Base-by-base conservation (phyloP, 2,329 filamentous ascomycete genomes). In the Clarireedia homoeocarpa region DNA sequence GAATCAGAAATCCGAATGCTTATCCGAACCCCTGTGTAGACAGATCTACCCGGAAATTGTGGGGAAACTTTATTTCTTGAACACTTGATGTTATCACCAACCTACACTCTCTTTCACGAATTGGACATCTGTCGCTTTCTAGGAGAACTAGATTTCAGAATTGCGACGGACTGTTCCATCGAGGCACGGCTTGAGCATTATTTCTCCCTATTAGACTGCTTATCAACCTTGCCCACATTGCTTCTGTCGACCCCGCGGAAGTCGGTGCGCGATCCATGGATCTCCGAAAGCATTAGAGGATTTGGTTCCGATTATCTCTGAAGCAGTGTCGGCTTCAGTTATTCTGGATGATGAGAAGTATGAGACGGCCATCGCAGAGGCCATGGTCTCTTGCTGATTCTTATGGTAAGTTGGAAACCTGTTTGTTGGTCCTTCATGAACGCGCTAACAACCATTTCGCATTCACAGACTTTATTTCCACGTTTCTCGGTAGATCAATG, bases 371-470 rank as follows among this genome's bases (percentile, higher is more conserved):
- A n/a, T 23, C 39, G n/a, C 50, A 48, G 26, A 36, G 51, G 38
- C 46, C 55, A 20, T 69, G 67, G 67, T 65, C 63, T 17, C 48
- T 69, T 50, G 62, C 63, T 61, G 67, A 69, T 62, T 64, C 62
- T n/a, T 67, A 69, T 63, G 63, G 67, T 67, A 63, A 46, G 49
- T 23, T 42, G 10, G 17, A 15, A 5, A 26, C 15, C 23, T 24
- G 30, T 12, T 4, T 34, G 30, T 30, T 36, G 54, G 17, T 39
- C 46, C 14, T 34, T 45, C 14, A 23, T 6, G 10, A 24, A 14
- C 20, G 20, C n/a, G 20, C 24, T 14, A 38, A 55, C 30, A 39
- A 36, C 58, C 58, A 44, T 61, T 20, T 24, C 34, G 40, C n/a
- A 46, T 27, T 24, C 27, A 12, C 48, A 67, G 66, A 63, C 46